A percentile compares a stretch with the other conserved stretches of the same genome.
phyloP scores from a whole-genome alignment of 345 rosid species.

The Clausena lansium region DNA sequence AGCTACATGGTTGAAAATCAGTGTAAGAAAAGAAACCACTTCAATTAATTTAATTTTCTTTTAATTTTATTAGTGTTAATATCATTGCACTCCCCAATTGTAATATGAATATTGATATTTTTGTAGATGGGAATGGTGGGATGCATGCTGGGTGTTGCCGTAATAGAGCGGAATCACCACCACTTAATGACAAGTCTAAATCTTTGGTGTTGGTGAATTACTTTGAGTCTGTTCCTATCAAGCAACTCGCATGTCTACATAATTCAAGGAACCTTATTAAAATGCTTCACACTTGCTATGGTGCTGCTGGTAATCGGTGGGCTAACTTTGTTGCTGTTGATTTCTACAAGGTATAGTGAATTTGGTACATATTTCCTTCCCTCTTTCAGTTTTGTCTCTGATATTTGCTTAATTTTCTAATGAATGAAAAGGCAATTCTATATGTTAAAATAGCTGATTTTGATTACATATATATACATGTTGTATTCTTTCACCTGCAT shows the following conservation, averaged over 20 bases:
- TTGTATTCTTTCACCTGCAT: no score
- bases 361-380: neutral
- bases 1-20: slow-evolving; percentile 79
- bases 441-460: no score
- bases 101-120: no score
- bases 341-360: slow-evolving; percentile 43
- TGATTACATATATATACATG: no score
- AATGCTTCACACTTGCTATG: slow-evolving; percentile 50
- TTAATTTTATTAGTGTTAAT: no score
- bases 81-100: neutral
- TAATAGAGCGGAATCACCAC: slow-evolving; percentile 49
- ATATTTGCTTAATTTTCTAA: no score
- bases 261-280: slow-evolving; percentile 47
- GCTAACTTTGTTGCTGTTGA: slow-evolving; percentile 65
- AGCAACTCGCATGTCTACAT: slow-evolving; percentile 33
- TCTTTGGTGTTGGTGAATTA: slow-evolving; percentile 51
- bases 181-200: slow-evolving; percentile 42
- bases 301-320: slow-evolving; percentile 51
- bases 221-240: slow-evolving; percentile 31
- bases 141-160: slow-evolving; percentile 56
- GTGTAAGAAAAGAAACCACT: slow-evolving; percentile 26
- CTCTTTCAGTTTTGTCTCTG: no score
- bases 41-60: neutral
- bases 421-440: no score
- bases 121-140: slow-evolving; percentile 59